Evolutionary conservation across 2,329 filamentous ascomycete species (phyloP).

Genomic region (Rhynchosporium secalis): DNA sequence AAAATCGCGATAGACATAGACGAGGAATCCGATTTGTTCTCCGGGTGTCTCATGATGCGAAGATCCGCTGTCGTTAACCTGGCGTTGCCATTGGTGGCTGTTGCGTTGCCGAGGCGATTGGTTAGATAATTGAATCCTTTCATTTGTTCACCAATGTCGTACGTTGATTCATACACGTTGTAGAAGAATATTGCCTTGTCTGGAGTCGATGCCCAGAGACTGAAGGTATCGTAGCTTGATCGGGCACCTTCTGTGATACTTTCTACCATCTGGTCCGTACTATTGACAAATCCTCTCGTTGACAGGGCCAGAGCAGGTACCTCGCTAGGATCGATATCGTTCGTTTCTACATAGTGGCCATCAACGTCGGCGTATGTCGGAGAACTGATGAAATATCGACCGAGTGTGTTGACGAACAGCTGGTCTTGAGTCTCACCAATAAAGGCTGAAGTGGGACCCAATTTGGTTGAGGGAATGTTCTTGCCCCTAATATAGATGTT

Average conservation of each 20-base stretch:
- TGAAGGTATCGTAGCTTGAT: conserved; percentile 20
- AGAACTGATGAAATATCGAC: neutral
- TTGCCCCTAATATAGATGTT: neutral
- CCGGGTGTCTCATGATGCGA: conserved; percentile 22
- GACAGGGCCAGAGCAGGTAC: conserved; percentile 11
- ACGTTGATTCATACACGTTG: conserved; percentile 3
- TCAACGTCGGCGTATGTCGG: neutral
- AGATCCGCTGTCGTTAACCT: conserved; percentile 18
- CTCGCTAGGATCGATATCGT: neutral
- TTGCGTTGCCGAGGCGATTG: conserved; percentile 31
- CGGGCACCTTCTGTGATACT: conserved; percentile 23
- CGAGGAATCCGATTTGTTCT: conserved; percentile 21
- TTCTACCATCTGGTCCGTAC: conserved; percentile 23
- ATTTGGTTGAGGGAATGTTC: conserved; percentile 15
- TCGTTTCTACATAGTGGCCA: neutral
- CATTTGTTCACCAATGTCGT: conserved; percentile 8
- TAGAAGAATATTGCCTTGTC: conserved; percentile 28
- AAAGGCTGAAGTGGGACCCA: conserved; percentile 32
- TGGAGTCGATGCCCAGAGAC: conserved; percentile 28
- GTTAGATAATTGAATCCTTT: conserved; percentile 30
- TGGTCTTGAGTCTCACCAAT: conserved; percentile 25
- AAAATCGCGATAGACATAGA: conserved; percentile 28
- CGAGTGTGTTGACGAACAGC: conserved; percentile 17
- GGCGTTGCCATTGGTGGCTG: conserved; percentile 23
- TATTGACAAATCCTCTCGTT: conserved; percentile 25